These are phyloP conservation scores for Heterobasidion parviporum DNA, from an alignment of 1,284 basidiomycete genomes.

Conservation along the genomic window DNA sequence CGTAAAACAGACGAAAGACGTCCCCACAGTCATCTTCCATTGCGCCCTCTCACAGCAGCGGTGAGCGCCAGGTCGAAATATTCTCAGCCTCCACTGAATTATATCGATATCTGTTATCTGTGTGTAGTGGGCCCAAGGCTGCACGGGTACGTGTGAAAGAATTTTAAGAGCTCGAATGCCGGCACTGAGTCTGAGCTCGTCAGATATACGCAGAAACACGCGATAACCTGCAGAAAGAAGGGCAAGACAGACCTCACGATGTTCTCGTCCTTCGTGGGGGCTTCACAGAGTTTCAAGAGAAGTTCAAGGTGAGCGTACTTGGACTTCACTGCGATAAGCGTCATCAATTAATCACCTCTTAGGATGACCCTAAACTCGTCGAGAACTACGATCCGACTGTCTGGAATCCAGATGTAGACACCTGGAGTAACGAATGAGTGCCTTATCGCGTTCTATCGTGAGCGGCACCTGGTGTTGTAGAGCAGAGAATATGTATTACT, in stretches of 20 bases:
- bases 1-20: constrained; percentile 49
- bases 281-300: constrained; percentile 60
- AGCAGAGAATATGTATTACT: too few species aligned
- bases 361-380: constrained; percentile 63
- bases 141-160: constrained; percentile 42
- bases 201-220: constrained; percentile 65
- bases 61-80: constrained; percentile 29
- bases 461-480: too few species aligned
- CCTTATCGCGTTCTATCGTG: not conserved
- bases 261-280: constrained; percentile 62
- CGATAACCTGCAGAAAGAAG: constrained; percentile 25
- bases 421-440: not conserved
- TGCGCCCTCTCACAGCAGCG: constrained; percentile 68
- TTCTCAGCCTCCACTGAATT: not conserved
- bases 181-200: not conserved
- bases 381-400: constrained; percentile 66
- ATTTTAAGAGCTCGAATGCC: not conserved
- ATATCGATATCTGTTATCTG: not conserved
- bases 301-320: constrained; percentile 46
- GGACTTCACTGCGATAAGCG: not conserved
- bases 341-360: not conserved
- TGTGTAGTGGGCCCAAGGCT: constrained; percentile 61
- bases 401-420: constrained; percentile 28
- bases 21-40: constrained; percentile 65
- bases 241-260: constrained; percentile 36